A percentile compares a stretch with the other conserved stretches of the same genome.
These are phyloP conservation scores for Yarrowia osloensis DNA, from an alignment of 805 yeast genomes.

Conservation along the genomic window DNA sequence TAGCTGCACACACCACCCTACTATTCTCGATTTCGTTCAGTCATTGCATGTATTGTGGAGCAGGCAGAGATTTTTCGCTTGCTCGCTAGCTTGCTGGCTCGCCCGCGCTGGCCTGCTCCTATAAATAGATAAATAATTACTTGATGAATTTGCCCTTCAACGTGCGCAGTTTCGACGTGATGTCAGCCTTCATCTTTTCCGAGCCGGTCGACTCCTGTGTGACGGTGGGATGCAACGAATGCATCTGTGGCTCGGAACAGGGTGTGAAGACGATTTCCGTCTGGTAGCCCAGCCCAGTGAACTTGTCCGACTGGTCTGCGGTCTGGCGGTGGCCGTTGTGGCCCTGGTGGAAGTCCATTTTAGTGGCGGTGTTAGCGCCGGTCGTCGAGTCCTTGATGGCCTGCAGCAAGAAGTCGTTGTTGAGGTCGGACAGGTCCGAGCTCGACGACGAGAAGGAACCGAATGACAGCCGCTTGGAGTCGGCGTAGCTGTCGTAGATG, in stretches of 20 bases:
- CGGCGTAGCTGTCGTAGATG: constrained; percentile 3
- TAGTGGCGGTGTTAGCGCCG: neutral
- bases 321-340: constrained; percentile 11
- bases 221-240: neutral
- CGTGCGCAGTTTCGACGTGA: neutral
- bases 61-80: neutral
- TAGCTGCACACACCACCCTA: too few species aligned
- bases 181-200: neutral
- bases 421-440: constrained; percentile 4
- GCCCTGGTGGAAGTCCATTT: constrained; percentile 20
- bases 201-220: neutral
- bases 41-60: neutral
- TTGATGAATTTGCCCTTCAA: neutral
- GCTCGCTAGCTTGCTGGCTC: too few species aligned
- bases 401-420: constrained; percentile 13
- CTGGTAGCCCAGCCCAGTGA: constrained; percentile 7
- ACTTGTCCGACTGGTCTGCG: constrained; percentile 1
- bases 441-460: constrained; percentile 11
- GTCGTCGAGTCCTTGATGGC: constrained; percentile 18
- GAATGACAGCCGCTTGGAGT: neutral
- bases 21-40: neutral
- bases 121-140: constrained; percentile 20
- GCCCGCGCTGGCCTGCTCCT: too few species aligned
- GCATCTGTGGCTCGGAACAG: neutral
- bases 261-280: neutral